These are phyloP conservation scores for Basipetospora chlamydospora DNA, from an alignment of 2,329 filamentous ascomycete species.

Conservation along the genomic window DNA sequence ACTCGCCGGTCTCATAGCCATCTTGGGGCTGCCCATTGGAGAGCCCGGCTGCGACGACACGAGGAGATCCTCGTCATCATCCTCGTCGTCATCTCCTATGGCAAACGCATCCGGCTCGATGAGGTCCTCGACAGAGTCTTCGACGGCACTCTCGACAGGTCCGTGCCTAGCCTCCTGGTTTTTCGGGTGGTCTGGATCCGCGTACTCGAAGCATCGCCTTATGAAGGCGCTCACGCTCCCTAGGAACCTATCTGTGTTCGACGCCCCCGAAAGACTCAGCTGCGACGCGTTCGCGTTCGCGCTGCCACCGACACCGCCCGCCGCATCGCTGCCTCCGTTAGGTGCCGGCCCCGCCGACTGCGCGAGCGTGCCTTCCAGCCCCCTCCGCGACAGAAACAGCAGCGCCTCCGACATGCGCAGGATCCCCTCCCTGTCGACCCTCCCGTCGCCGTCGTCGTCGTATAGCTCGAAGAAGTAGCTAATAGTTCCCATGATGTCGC, in stretches of 20 bases:
- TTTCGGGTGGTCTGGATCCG: constrained; percentile 72
- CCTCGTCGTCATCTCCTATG: constrained; percentile 56
- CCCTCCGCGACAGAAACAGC: constrained; percentile 79
- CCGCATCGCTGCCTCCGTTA: constrained; percentile 31
- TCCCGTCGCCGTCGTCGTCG: constrained; percentile 82
- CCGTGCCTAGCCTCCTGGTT: constrained; percentile 34
- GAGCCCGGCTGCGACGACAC: constrained; percentile 30
- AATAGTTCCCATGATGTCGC: constrained; percentile 95
- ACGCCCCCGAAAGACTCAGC: constrained; percentile 31
- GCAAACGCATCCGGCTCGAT: constrained; percentile 43
- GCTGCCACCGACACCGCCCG: constrained; percentile 28
- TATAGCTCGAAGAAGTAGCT: constrained; percentile 97
- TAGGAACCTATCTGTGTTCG: constrained; percentile 76
- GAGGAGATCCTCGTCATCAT: constrained; percentile 42
- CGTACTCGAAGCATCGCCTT: constrained; percentile 91
- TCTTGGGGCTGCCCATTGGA: constrained; percentile 20
- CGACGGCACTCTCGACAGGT: too few species aligned
- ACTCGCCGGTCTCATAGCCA: constrained; percentile 26
- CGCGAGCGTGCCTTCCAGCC: constrained; percentile 60
- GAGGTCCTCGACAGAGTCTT: constrained; percentile 9
- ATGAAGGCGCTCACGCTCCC: constrained; percentile 94
- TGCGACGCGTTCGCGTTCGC: constrained; percentile 15
- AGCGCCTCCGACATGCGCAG: constrained; percentile 86
- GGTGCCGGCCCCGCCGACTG: too few species aligned
- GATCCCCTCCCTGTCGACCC: constrained; percentile 89